Percentiles rank a stretch among this genome's conserved stretches.
These are phyloP conservation scores for Cylindrotheca closterium DNA, from an alignment of 108 stramenopile species.

Conservation along the genomic window DNA sequence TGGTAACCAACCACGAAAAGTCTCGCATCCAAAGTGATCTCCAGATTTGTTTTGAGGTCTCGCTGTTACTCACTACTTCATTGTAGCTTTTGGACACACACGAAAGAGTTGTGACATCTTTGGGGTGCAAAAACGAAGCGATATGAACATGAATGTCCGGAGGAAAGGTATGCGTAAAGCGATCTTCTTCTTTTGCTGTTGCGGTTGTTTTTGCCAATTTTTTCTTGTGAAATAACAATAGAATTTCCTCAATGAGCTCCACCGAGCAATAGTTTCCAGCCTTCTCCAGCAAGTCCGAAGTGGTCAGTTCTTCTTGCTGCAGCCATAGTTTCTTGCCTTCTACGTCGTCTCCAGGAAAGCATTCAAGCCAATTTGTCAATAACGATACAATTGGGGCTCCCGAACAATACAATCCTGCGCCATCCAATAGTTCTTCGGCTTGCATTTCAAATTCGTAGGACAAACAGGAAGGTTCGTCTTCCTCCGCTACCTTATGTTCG, in stretches of 20 bases:
- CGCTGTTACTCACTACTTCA: conserved; percentile 25
- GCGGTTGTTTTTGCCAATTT: background rate
- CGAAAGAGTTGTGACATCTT: conserved; percentile 61
- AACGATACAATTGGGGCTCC: conserved; percentile 24
- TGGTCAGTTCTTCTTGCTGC: conserved; percentile 10
- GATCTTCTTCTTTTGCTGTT: conserved; percentile 11
- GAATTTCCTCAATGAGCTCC: conserved; percentile 14
- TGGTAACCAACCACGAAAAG: conserved; percentile 63
- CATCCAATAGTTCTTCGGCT: conserved; percentile 67
- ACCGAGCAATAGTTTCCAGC: conserved; percentile 30
- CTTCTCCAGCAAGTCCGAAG: conserved; percentile 28
- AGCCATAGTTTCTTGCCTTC: conserved; percentile 2
- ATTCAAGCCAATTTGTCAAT: conserved; percentile 17
- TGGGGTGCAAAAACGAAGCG: conserved; percentile 67
- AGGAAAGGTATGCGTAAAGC: conserved; percentile 36
- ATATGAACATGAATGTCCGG: conserved; percentile 64
- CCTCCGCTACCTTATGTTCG: conserved; percentile 8
- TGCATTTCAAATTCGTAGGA: conserved; percentile 32
- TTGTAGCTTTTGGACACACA: conserved; percentile 41
- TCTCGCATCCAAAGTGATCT: conserved; percentile 69
- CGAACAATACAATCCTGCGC: conserved; percentile 47
- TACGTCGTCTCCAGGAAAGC: conserved; percentile 6
- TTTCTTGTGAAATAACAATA: conserved; percentile 13
- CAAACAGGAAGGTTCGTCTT: conserved; percentile 2
- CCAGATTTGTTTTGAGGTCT: conserved; percentile 51